Percentiles rank a stretch among this genome's conserved stretches.
Evolutionary conservation across 345 rosid genomes (phyloP).

Genomic region (Hibiscus trionum): DNA sequence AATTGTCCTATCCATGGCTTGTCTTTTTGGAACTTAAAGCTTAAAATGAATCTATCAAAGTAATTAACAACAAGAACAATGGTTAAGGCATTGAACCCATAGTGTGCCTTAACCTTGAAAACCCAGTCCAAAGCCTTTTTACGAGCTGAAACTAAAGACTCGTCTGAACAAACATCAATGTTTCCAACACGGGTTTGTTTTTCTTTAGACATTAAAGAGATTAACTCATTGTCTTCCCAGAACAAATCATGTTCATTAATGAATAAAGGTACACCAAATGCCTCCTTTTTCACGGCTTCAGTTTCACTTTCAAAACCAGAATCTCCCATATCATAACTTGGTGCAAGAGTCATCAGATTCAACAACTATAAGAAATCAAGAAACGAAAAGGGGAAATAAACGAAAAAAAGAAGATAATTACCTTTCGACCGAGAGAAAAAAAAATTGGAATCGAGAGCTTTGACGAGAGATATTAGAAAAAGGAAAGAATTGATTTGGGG

Average conservation of each 20-base stretch:
- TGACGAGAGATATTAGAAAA: too few relatives aligned
- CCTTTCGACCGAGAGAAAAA: too few relatives aligned
- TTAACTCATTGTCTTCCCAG: slow-evolving; percentile 59
- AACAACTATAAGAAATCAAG: too few relatives aligned
- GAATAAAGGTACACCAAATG: slow-evolving; percentile 28
- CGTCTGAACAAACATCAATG: slow-evolving; percentile 27
- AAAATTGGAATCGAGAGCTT: too few relatives aligned
- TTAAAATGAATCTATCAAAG: slow-evolving; percentile 72
- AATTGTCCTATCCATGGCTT: slow-evolving; percentile 96
- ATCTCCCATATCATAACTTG: too few relatives aligned
- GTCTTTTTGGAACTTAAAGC: slow-evolving; percentile 43
- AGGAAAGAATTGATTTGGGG: too few relatives aligned
- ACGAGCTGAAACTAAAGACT: slow-evolving; percentile 36
- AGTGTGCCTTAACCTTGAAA: slow-evolving; percentile 50
- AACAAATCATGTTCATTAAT: slow-evolving; percentile 47
- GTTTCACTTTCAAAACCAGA: slow-evolving; percentile 14
- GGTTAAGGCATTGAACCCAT: slow-evolving; percentile 64
- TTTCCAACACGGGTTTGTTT: slow-evolving; percentile 34
- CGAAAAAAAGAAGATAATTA: too few relatives aligned
- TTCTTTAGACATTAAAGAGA: slow-evolving; percentile 49
- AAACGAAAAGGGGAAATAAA: too few relatives aligned
- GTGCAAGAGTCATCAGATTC: too few relatives aligned
- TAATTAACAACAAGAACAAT: slow-evolving; percentile 71
- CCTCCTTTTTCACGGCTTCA: slow-evolving; percentile 29
- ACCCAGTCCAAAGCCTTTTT: slow-evolving; percentile 70